Percentiles rank a stretch among this genome's conserved stretches.
These are phyloP conservation scores for Trichosporon inkin DNA, from an alignment of 1,284 basidiomycete genomes.

Conservation along the genomic window DNA sequence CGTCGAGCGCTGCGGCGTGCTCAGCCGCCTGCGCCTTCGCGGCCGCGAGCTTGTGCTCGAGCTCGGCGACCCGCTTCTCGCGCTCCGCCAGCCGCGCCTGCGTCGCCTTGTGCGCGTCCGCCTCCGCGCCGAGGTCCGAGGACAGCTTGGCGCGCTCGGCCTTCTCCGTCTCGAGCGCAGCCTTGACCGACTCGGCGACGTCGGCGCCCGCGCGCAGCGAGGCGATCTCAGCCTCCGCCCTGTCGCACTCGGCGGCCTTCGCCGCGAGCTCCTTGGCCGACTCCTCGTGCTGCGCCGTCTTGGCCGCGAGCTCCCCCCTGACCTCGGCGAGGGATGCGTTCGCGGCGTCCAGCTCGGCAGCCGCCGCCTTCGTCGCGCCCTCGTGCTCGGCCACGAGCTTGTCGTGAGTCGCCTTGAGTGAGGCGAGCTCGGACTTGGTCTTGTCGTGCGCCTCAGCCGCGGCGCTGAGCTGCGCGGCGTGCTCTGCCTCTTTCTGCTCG, in stretches of 20 bases:
- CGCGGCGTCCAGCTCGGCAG: neutral
- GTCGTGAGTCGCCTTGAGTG: neutral
- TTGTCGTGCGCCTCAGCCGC: conserved; percentile 5
- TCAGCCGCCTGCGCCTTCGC: neutral
- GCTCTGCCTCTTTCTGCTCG: conserved; percentile 5
- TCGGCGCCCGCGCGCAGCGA: conserved; percentile 24
- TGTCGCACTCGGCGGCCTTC: neutral
- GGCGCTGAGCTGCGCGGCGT: neutral
- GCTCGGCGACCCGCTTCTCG: conserved; percentile 11
- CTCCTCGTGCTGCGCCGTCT: conserved; percentile 1
- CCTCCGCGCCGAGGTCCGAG: conserved; percentile 13
- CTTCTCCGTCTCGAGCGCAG: conserved; percentile 16
- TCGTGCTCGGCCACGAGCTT: neutral
- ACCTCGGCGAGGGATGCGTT: conserved; percentile 2
- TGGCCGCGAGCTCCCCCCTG: conserved; percentile 6
- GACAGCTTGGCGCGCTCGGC: conserved; percentile 13
- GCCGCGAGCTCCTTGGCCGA: conserved; percentile 4
- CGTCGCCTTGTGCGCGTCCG: neutral
- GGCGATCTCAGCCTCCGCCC: conserved; percentile 18
- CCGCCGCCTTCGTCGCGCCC: neutral
- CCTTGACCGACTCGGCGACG: conserved; percentile 15
- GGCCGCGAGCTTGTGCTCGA: conserved; percentile 17
- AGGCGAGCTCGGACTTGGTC: neutral
- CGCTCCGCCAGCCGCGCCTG: conserved; percentile 8
- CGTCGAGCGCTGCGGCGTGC: conserved; percentile 3